Percentiles rank a stretch among this genome's conserved stretches.
Conservation (phyloP, 2,329 filamentous ascomycete genomes). For the Colletotrichum viniferum region DNA sequence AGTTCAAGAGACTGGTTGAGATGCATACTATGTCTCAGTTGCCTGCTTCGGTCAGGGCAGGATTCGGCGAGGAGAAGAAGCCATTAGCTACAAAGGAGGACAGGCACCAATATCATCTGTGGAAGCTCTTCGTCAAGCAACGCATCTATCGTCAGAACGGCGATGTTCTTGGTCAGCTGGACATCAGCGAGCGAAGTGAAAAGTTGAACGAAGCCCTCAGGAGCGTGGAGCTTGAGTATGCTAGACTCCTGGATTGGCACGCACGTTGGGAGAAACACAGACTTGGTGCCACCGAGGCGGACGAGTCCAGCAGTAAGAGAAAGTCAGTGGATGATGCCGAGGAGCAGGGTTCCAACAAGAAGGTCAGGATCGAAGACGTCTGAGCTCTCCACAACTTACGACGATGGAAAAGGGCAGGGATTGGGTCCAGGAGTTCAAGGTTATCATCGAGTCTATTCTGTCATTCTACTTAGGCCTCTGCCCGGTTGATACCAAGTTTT, state of each 20-base stretch:
- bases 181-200: conserved; percentile 69
- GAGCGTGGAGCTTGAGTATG: conserved; percentile 75
- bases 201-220: conserved; percentile 74
- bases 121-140: conserved; percentile 78
- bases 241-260: conserved; percentile 60
- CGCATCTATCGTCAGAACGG: conserved; percentile 77
- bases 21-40: conserved; percentile 73
- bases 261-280: conserved; percentile 42
- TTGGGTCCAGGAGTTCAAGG: conserved; percentile 7
- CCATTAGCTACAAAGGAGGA: conserved; percentile 54
- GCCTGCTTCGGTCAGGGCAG: conserved; percentile 59
- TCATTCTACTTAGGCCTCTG: conserved; percentile 7
- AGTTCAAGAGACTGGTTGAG: conserved; percentile 76
- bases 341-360: conserved; percentile 44
- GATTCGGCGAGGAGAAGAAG: conserved; percentile 47
- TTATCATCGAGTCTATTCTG: background rate
- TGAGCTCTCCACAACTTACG: background rate
- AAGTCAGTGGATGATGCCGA: conserved; percentile 40
- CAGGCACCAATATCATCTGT: conserved; percentile 69
- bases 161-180: conserved; percentile 72
- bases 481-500: conserved; percentile 17
- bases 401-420: background rate
- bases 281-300: conserved; percentile 9
- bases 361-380: conserved; percentile 41
- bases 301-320: conserved; percentile 46